Evolutionary conservation across 2,329 filamentous ascomycete genomes (phyloP), one percentile per base, ranked within the genome.

Genomic region (Exophiala sideris): DNA sequence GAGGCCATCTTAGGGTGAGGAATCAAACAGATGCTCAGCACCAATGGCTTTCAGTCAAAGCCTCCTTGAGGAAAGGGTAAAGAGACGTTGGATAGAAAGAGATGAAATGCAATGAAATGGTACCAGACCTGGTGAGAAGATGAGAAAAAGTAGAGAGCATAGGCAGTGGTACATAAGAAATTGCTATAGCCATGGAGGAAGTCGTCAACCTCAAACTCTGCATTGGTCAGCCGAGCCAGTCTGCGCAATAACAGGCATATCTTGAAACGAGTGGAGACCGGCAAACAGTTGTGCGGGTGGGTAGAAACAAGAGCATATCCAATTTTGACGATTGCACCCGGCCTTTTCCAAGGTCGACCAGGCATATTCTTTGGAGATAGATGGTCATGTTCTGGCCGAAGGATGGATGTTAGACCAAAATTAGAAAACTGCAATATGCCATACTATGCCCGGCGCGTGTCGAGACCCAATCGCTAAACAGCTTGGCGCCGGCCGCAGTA

Each of bases 231-330:
- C 45, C 49, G 51, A 48, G 47, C 47, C 51, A 34, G 12, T 36
- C 16, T 45, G 48, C 39, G n/a, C 42, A 47, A 20, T 14, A 35
- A 21, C 16, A 20, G 20, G 52, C 52, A 50, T 33, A 49, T 39
- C 10, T 45, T 52, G 56, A 58, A 58, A 58, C 56, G 45, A 40
- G 20, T 32, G 45, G 35, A 48, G 52, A 52, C 42, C 48, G 41
- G 44, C 45, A 46, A 51, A 58, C 56, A 51, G 51, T 41, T 38
- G 44, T 35, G 45, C 42, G 51, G 39, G 38, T 16, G 36, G 18
- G 40, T 40, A 35, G 20, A 54, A 24, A 39, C 29, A 46, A 29
- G n/a, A 11, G 14, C 16, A 44, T 20, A 24, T 44, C 42, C 46
- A 50, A 45, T 49, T 45, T 54, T 45, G 41, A 45, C 14, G 41